Evolutionary conservation across 345 rosid species (phyloP).

Genomic region (Gossypium mustelinum): DNA sequence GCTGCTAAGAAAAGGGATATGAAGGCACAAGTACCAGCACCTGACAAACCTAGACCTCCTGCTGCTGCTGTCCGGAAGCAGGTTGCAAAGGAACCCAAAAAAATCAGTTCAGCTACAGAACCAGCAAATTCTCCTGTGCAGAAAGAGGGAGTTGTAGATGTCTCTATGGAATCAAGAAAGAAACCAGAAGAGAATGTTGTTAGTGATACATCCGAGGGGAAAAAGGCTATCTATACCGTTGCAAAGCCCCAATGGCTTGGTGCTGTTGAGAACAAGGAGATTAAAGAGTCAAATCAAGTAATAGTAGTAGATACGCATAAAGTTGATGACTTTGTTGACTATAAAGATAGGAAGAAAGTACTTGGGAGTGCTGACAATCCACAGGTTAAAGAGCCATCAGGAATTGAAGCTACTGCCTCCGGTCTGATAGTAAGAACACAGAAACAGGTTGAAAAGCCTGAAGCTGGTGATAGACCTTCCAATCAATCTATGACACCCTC

Average conservation of each 20-base stretch:
- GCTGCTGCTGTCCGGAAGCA: slow-evolving; percentile 29
- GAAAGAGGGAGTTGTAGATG: slow-evolving; percentile 32
- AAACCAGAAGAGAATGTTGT: slow-evolving; percentile 34
- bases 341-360: slow-evolving; percentile 69
- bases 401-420: slow-evolving; percentile 47
- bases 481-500: slow-evolving; percentile 36
- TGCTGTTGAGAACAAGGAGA: slow-evolving; percentile 52
- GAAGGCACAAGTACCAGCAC: slow-evolving; percentile 37
- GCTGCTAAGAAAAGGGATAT: slow-evolving; percentile 58
- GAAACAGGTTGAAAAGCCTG: slow-evolving; percentile 44
- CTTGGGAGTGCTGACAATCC: slow-evolving; percentile 25
- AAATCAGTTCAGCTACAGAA: slow-evolving; percentile 28
- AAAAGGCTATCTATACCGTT: slow-evolving; percentile 42
- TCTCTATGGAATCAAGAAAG: slow-evolving; percentile 24
- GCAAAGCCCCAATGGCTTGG: slow-evolving; percentile 95
- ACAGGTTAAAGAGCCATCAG: slow-evolving; percentile 21
- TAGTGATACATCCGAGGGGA: slow-evolving; percentile 35
- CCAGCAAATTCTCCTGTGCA: slow-evolving; percentile 22
- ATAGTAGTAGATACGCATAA: slow-evolving; percentile 30
- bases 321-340: slow-evolving; percentile 69
- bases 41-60: slow-evolving; percentile 34
- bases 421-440: slow-evolving; percentile 87
- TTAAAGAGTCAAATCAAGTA: slow-evolving; percentile 35
- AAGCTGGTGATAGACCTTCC: slow-evolving; percentile 23
- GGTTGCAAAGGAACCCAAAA: slow-evolving; percentile 31